Base-by-base conservation (phyloP, 2,329 filamentous ascomycete species). In the Hymenoscyphus fructigenus region DNA sequence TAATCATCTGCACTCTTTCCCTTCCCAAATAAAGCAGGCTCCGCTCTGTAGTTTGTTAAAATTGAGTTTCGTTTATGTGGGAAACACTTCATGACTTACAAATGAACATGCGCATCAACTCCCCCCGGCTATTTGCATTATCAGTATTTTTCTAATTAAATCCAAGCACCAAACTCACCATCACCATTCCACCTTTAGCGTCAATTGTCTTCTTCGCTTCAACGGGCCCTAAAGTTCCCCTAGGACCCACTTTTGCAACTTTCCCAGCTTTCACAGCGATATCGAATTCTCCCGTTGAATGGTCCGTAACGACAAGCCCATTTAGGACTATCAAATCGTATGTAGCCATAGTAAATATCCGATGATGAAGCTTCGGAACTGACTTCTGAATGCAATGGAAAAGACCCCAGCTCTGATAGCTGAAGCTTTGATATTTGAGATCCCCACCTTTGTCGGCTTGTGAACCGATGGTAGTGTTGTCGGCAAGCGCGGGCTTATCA, bases 91-190 rank as follows among this genome's bases (percentile, higher is more conserved):
- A 50, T 50, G 26, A 57, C 67, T 67, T 64, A 69, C 70, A 82
- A 79, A 69, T 83, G 80, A 6, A 82, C 79, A 69, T 83, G 80
- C 5, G 78, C 77, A 68, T 82, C 80, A 23, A 81, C 75, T n/a
- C 80, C 79, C 55, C 79, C 79, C 58, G 76, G 76, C 71, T 72
- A 61, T 44, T 20, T 7, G n/a, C 10, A 61, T n/a, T 64, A 56
- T 38, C 36, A 50, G 32, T 58, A 20, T 50, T 53, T 29, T 44
- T 5, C 2, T 12, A 29, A 44, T 29, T 38, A 9, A 50, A 20
- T 14, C 20, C 15, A 10, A 57, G 53, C 17, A 41, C 10, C 5
- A 29, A 38, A 23, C 67, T 60, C 63, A 73, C 71, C 75, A 78
- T 81, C 6, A 82, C 78, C 72, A 79, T 80, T n/a, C 76, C 80